A percentile compares a stretch with the other conserved stretches of the same genome.
phyloP scores from a whole-genome alignment of 2,329 filamentous ascomycete genomes.

The Pseudohalonectria lignicola region DNA sequence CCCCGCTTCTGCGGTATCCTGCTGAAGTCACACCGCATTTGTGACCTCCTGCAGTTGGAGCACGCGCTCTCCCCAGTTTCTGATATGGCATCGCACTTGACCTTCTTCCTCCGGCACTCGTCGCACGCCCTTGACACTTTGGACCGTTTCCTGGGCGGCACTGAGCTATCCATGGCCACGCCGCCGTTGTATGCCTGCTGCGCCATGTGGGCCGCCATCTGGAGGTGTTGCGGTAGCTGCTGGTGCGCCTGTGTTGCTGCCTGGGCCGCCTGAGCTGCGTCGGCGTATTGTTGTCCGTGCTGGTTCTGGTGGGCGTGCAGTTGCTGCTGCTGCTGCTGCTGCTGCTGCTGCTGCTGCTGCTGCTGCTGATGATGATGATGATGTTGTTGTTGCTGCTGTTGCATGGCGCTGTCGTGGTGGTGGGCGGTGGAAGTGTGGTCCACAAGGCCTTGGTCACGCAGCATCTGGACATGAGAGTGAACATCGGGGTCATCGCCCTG shows the following conservation, averaged over 20 bases:
- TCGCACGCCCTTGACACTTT: constrained; percentile 87
- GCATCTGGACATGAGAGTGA: neutral
- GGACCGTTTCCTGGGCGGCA: constrained; percentile 63
- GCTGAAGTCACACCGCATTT: constrained; percentile 74
- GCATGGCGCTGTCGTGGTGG: constrained; percentile 6
- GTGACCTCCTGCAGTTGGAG: constrained; percentile 68
- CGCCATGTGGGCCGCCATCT: constrained; percentile 26
- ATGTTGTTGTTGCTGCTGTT: constrained; percentile 8
- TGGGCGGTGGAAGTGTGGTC: constrained; percentile 6
- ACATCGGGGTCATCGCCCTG: neutral
- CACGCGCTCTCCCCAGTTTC: constrained; percentile 66
- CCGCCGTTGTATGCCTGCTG: constrained; percentile 28
- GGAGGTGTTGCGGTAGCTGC: constrained; percentile 20
- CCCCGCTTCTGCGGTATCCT: constrained; percentile 80
- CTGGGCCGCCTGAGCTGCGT: constrained; percentile 8
- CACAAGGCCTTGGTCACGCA: constrained; percentile 1
- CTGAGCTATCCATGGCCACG: constrained; percentile 36
- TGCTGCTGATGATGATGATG: too few species aligned
- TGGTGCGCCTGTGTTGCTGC: constrained; percentile 12
- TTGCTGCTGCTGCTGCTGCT: constrained; percentile 3
- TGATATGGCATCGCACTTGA: constrained; percentile 74
- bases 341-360: constrained; percentile 7
- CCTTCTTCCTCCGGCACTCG: constrained; percentile 81
- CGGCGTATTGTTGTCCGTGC: neutral
- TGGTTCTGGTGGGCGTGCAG: constrained; percentile 6